Percentiles rank a stretch among this genome's conserved stretches.
These are phyloP conservation scores for Favolaschia claudopus DNA, from an alignment of 768 basidiomycete genomes.

Conservation along the genomic window DNA sequence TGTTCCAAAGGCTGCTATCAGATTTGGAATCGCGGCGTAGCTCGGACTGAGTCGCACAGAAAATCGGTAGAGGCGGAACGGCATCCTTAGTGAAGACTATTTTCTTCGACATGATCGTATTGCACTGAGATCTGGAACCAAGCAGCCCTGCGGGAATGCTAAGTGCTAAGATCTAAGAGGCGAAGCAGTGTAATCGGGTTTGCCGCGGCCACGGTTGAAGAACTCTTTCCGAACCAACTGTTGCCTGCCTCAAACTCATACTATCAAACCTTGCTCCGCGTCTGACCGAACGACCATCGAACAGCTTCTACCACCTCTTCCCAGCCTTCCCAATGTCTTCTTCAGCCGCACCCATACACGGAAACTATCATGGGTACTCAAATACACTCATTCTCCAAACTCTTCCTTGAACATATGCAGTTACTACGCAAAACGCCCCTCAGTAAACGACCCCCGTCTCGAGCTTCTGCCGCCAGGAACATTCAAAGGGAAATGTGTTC, in stretches of 20 bases:
- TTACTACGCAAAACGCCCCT: constrained; percentile 81
- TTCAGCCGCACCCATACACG: constrained; percentile 54
- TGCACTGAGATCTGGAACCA: too few species aligned
- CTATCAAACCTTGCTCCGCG: too few species aligned
- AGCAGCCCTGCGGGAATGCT: too few species aligned
- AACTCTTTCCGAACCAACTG: neutral
- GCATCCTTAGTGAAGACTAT: constrained; percentile 26
- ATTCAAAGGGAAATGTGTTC: constrained; percentile 64
- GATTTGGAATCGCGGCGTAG: too few species aligned
- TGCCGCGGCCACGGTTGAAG: too few species aligned
- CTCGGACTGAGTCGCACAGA: neutral
- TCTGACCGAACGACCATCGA: too few species aligned
- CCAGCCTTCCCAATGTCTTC: too few species aligned
- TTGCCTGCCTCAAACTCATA: too few species aligned
- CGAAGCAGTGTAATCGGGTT: too few species aligned
- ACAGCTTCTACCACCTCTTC: too few species aligned
- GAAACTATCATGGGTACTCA: constrained; percentile 75
- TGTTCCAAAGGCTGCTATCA: too few species aligned
- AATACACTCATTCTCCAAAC: neutral
- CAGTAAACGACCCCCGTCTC: constrained; percentile 68
- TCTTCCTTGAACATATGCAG: constrained; percentile 40
- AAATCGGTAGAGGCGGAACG: constrained; percentile 25
- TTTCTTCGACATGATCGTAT: constrained; percentile 23
- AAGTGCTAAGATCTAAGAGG: too few species aligned
- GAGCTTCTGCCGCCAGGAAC: constrained; percentile 61